Base-by-base conservation (phyloP, 164 flowering plant genomes). In the Annona cherimola region DNA sequence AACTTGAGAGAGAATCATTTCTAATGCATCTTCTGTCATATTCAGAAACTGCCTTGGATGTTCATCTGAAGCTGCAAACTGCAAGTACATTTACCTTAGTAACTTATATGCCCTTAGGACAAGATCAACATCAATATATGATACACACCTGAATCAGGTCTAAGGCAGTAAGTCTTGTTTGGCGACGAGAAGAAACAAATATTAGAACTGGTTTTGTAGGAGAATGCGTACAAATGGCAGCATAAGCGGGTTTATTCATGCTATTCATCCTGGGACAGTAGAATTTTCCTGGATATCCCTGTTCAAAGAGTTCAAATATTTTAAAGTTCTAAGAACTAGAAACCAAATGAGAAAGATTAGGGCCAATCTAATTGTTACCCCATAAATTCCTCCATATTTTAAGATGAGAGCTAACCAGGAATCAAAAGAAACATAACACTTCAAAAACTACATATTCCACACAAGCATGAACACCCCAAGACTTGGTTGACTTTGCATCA, bases 181-280 rank as follows among this genome's bases (percentile, higher is more conserved):
- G 99, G 6, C 99, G 94, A 70, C 99, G 97, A 44, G 99, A 95
- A 67, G 99, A 95, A 46, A 95, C 98, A 86, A 95, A 95, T 71
- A 95, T 90, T 63, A 95, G 92, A 83, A 95, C 96, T 71, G 99
- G 99, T 75, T 95, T 95, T 67, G 89, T 82, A 43, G 98, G 99
- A 71, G 99, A 95, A 83, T 93, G 98, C 45, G 99, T 93, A 78
- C 93, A 86, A 78, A 95, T 93, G 76, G 99, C 99, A 66, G 99
- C 99, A 86, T 95, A 93, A 45, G 99, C 81, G 71, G 98, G 98
- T 76, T 95, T 95, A 64, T 95, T 95, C 98, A 95, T 95, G 82
- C 97, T 93, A 80, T 91, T 95, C 99, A 93, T 93, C 81, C 99
- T 84, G 55, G 99, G 99, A 78, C 98, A 91, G 81, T 95, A 95